A percentile compares a stretch with the other conserved stretches of the same genome.
These are phyloP conservation scores for Aspergillus persii DNA, from an alignment of 2,329 filamentous ascomycete species.

Conservation along the genomic window DNA sequence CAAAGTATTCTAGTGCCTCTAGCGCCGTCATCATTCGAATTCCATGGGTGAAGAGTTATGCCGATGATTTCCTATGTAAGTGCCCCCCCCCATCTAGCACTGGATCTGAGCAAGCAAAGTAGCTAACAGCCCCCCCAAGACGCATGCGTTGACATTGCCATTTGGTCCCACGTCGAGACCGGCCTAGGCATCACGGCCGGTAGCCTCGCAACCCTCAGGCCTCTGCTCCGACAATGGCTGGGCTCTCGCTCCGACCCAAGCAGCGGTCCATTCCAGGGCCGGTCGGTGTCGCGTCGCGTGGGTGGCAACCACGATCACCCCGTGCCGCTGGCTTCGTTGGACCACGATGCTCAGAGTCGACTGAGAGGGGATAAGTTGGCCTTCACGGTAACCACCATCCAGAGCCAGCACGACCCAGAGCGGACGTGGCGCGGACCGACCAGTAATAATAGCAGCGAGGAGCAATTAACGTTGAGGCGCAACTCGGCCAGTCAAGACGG, in stretches of 20 bases:
- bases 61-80: constrained; percentile 38
- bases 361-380: constrained; percentile 31
- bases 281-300: constrained; percentile 16
- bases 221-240: constrained; percentile 41
- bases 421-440: constrained; percentile 17
- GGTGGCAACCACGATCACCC: constrained; percentile 17
- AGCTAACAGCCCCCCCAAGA: constrained; percentile 14
- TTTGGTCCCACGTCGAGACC: constrained; percentile 38
- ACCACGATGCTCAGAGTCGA: constrained; percentile 15
- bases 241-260: constrained; percentile 16
- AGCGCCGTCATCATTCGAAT: constrained; percentile 47
- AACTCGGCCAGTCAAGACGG: too few relatives aligned
- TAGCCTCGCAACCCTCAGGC: constrained; percentile 49
- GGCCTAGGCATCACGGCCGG: constrained; percentile 45
- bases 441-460: constrained; percentile 27
- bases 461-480: constrained; percentile 19
- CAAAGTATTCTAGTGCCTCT: constrained; percentile 34
- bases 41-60: constrained; percentile 38
- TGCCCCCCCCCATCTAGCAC: not conserved
- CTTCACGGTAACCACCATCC: constrained; percentile 29
- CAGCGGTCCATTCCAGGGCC: constrained; percentile 20
- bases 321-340: constrained; percentile 27
- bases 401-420: constrained; percentile 14
- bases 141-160: constrained; percentile 45
- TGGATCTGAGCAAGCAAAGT: too few relatives aligned